Base-by-base conservation (phyloP, 2,329 filamentous ascomycete genomes). In the Colletotrichum truncatum region DNA sequence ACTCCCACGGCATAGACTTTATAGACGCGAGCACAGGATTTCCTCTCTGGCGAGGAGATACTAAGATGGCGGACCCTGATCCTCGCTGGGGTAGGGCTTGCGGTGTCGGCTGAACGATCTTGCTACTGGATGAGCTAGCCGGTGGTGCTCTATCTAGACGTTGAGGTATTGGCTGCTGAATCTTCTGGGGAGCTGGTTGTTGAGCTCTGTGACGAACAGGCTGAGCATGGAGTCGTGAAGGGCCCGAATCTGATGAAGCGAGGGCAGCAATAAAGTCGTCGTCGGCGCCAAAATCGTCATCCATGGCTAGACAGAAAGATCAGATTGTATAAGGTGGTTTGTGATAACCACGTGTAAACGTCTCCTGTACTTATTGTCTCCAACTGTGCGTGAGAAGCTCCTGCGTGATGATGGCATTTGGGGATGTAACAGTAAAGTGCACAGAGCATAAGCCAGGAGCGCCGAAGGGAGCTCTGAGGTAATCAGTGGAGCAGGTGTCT, bases 11-110 rank as follows among this genome's bases (percentile, higher is more conserved):
- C 64, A 97, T 85, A 1, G 91, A 90, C 66, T 91, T 90, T 71
- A 99, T 87, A 77, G 91, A 89, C 57, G 93, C 91, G 28, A 99
- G 82, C 52, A 98, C 92, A 0, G 96, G 96, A 72, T 99, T 99
- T 67, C 95, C 96, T 78, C 97, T 97, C 77, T 99, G 94, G 39
- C 94, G 89, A 14, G 93, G 91, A 34, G 94, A 98, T 28, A 98
- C 94, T 18, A 97, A 85, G 69, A 98, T 97, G 5, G 91, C 89
- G 14, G 92, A 93, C 4, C 91, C 91, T 2, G 88, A 79, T 7
- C 82, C 82, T 49, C 82, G 82, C 67, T 88, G 86, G 1, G 93
- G 87, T 3, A 97, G 84, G n/a, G 89, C 90, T 80, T 98, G 94
- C 1, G 94, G 95, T 63, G 90, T 97, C 10, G 94, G 94, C 77